These are phyloP conservation scores for Spiromastix sp. DNA, from an alignment of 2,329 filamentous ascomycete genomes.

Conservation along the genomic window DNA sequence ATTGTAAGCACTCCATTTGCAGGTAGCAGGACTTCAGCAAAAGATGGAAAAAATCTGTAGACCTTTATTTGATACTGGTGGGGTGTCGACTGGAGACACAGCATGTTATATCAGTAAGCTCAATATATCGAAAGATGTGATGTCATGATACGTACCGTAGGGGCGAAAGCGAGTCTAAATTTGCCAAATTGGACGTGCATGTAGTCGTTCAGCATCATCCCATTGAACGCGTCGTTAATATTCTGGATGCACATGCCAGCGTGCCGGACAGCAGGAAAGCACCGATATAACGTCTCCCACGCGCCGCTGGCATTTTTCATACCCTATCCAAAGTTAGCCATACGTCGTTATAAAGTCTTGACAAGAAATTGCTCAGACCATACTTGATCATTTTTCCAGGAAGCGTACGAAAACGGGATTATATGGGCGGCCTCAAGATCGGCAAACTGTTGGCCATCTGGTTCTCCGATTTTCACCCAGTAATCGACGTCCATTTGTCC, in stretches of 20 bases:
- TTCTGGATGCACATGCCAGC: background rate
- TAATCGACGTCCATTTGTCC: background rate
- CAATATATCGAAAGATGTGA: background rate
- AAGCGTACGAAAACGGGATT: background rate
- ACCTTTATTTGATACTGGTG: background rate
- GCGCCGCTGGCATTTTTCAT: no score
- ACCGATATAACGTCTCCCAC: background rate
- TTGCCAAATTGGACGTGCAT: background rate
- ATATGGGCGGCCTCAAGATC: slow-evolving; percentile 1
- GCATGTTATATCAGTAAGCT: slow-evolving; percentile 1
- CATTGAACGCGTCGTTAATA: background rate
- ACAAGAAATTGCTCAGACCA: no score
- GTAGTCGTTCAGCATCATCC: background rate
- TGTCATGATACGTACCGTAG: background rate
- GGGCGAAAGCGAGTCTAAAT: background rate
- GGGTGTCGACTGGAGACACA: no score
- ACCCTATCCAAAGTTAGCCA: no score
- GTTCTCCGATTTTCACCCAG: background rate
- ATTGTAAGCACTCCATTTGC: background rate
- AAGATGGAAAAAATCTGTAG: background rate
- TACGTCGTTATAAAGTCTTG: no score
- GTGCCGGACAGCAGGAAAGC: background rate
- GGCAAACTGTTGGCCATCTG: background rate
- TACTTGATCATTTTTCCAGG: background rate
- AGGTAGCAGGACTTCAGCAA: background rate